phyloP scores from a whole-genome alignment of 2,329 filamentous ascomycete species.

The Colletotrichum filicis region DNA sequence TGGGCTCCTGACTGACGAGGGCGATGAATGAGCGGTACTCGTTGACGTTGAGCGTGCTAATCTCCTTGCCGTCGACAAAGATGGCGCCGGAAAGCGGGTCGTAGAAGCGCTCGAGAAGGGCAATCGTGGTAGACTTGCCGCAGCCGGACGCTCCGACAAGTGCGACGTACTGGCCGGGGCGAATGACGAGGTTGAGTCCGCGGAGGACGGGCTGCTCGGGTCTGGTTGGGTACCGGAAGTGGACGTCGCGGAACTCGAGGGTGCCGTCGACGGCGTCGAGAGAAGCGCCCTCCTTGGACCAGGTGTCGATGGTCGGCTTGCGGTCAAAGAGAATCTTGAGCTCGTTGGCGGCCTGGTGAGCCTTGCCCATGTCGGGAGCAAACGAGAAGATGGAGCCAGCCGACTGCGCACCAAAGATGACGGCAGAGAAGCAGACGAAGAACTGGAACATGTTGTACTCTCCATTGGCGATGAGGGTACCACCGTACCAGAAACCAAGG shows the following conservation, averaged over 20 bases:
- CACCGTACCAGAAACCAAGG: conserved; percentile 93
- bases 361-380: conserved; percentile 93
- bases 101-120: conserved; percentile 93
- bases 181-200: conserved; percentile 79
- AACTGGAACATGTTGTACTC: conserved; percentile 88
- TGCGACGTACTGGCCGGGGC: conserved; percentile 85
- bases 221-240: conserved; percentile 93
- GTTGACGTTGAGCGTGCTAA: conserved; percentile 83
- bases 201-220: conserved; percentile 92
- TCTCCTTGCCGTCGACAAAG: conserved; percentile 84
- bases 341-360: conserved; percentile 82
- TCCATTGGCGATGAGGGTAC: conserved; percentile 74
- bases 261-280: conserved; percentile 76
- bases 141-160: conserved; percentile 95
- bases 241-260: conserved; percentile 91
- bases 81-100: conserved; percentile 85
- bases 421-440: conserved; percentile 88
- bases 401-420: conserved; percentile 93
- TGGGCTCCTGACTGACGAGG: conserved; percentile 94
- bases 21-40: conserved; percentile 87
- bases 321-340: conserved; percentile 88
- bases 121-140: conserved; percentile 94
- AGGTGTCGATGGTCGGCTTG: conserved; percentile 83
- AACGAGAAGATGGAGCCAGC: conserved; percentile 91
- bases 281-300: conserved; percentile 75